Evolutionary conservation across 2,329 filamentous ascomycete species (phyloP).

Genomic region (Fusarium algeriense): DNA sequence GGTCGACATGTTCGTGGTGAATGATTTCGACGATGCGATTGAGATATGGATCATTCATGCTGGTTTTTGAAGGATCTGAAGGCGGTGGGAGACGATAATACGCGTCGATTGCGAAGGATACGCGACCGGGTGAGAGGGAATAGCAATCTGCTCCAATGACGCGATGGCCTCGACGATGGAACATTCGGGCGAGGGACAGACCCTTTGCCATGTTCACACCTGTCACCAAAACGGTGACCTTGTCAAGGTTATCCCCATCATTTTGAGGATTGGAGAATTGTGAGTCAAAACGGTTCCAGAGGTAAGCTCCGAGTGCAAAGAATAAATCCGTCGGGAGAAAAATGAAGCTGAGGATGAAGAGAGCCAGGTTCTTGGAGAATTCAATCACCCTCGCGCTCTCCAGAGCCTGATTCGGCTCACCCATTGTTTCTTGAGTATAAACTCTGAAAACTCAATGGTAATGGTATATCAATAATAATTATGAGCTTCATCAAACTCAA

Average conservation of each 20-base stretch:
- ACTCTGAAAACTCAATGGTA: background rate
- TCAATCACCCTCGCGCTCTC: constrained; percentile 8
- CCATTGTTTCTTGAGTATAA: background rate
- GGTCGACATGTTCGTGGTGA: constrained; percentile 69
- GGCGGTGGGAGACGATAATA: constrained; percentile 64
- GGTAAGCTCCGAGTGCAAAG: constrained; percentile 11
- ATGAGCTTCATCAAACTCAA: background rate
- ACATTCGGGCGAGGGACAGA: constrained; percentile 72
- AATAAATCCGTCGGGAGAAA: constrained; percentile 11
- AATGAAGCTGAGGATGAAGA: constrained; percentile 27
- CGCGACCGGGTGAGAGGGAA: constrained; percentile 64
- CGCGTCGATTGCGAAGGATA: constrained; percentile 66
- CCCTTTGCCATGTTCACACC: constrained; percentile 81
- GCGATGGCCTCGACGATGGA: constrained; percentile 73
- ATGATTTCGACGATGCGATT: constrained; percentile 70
- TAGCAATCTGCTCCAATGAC: constrained; percentile 79
- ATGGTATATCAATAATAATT: background rate
- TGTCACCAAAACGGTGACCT: constrained; percentile 73
- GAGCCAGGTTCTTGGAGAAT: constrained; percentile 30
- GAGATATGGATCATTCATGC: constrained; percentile 63
- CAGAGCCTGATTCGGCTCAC: background rate
- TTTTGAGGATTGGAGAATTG: background rate
- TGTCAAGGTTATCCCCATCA: constrained; percentile 16
- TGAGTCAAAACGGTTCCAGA: constrained; percentile 16
- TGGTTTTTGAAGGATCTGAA: constrained; percentile 18